These are phyloP conservation scores for Pseudogymnoascus sp. DNA, from an alignment of 2,329 filamentous ascomycete genomes.

Conservation along the genomic window DNA sequence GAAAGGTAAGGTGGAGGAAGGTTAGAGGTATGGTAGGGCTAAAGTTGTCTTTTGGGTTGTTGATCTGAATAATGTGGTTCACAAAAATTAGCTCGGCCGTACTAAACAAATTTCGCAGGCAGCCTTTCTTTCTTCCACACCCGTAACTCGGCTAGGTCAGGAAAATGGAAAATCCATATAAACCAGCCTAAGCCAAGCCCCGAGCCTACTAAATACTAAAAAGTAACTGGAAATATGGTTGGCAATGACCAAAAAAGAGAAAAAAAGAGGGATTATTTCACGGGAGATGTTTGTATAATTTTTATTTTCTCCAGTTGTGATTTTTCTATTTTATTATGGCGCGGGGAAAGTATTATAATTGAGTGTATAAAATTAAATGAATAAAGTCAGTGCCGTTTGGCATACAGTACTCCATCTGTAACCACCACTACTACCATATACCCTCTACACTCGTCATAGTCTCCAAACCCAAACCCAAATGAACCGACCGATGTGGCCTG, in stretches of 20 bases:
- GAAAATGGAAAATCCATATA: background rate
- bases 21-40: background rate
- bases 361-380: no score
- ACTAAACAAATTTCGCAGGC: background rate
- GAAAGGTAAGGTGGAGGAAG: background rate
- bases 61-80: background rate
- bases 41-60: constrained; percentile 5
- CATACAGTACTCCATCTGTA: background rate
- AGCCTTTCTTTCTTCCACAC: background rate
- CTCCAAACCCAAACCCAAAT: background rate
- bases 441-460: background rate
- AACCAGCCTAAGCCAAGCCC: no score
- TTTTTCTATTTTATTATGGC: background rate
- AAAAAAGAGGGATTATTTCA: no score
- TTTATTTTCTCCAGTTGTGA: no score
- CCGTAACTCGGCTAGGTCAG: background rate
- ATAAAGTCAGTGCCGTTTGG: background rate
- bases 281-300: no score
- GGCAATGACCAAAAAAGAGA: no score
- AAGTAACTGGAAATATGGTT: no score
- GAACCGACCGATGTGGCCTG: background rate
- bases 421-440: no score
- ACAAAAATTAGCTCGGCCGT: background rate
- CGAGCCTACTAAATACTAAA: no score
- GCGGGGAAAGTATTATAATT: no score